Evolutionary conservation across 805 yeast species (phyloP), one percentile per base, ranked within the genome.

Genomic region (Metschnikowia noctiluminum): DNA sequence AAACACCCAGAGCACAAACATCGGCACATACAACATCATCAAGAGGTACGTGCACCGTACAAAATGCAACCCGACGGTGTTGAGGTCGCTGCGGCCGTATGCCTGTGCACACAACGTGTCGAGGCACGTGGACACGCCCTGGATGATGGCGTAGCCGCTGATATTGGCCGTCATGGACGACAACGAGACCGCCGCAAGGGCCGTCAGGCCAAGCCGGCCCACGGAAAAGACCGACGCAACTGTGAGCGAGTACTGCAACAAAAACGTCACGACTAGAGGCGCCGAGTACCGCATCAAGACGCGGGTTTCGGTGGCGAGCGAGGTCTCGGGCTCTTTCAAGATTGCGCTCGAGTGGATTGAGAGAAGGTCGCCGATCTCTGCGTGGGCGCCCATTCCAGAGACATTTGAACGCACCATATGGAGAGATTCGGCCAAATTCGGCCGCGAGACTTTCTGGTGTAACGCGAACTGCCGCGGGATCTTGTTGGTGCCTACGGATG

Each of bases 51-150:
- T 78, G 68, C 92, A 87, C 59, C 89, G 71, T 57, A 84, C 77
- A 55, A 84, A 80, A 49, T 85, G 80, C 16, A 85, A 65, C 0
- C 94, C 94, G 16, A 87, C 92, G 49, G 77, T 59, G 54, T 77
- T 78, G 61, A 71, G 78, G 55, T 85, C 85, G 44, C 77, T 76
- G 28, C 88, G 79, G 16, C 94, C 92, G 60, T 73, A 85, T 1
- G 91, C 85, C 64, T 87, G 92, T 1, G 91, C 86, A 62, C 91
- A 81, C 34, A 87, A 72, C 0, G 92, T 87, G 59, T 86, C 92
- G 46, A 87, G 72, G 49, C 89, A 81, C 0, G 94, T 85, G n/a
- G 89, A 81, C 2, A 85, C 76, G 11, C 92, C 94, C 56, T 85
- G 87, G 55, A 87, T 82, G 10, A 85, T 76, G 35, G 89, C 87